phyloP scores from a whole-genome alignment of 768 basidiomycete species.

The Termitomyces titanicus region DNA sequence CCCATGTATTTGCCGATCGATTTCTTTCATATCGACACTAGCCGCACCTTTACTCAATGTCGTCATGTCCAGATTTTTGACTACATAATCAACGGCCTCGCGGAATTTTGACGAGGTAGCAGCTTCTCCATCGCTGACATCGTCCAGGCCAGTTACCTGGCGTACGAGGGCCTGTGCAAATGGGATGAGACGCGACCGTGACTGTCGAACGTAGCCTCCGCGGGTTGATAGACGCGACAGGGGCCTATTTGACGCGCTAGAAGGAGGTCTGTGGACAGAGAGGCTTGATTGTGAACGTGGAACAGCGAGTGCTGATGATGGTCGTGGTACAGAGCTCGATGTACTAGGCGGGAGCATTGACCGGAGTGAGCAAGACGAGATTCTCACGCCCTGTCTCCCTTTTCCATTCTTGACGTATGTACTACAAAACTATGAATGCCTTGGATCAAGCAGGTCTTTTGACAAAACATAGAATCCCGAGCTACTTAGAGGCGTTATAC shows the following conservation, averaged over 20 bases:
- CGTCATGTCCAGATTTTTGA: constrained; percentile 56
- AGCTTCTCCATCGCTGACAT: constrained; percentile 31
- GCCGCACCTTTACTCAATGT: constrained; percentile 51
- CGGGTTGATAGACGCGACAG: constrained; percentile 42
- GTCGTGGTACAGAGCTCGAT: constrained; percentile 23
- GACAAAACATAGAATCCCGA: not conserved
- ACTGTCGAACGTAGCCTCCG: constrained; percentile 24
- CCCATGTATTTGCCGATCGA: constrained; percentile 60
- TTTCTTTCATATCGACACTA: constrained; percentile 49
- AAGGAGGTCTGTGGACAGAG: constrained; percentile 21
- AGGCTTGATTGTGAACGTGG: constrained; percentile 20
- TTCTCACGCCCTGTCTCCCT: constrained; percentile 3
- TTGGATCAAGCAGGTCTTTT: not conserved
- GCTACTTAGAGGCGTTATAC: no score
- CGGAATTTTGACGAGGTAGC: constrained; percentile 34
- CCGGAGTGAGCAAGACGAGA: not conserved
- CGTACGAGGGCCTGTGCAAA: constrained; percentile 48
- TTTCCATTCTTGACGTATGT: no score
- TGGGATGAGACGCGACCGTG: constrained; percentile 52
- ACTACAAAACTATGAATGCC: not conserved
- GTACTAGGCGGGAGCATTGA: constrained; percentile 22
- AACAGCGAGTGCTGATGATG: constrained; percentile 40
- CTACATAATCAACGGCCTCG: constrained; percentile 50
- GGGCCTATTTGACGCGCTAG: constrained; percentile 29
- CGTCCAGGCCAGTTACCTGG: constrained; percentile 52